Evolutionary conservation across 768 basidiomycete genomes (phyloP).

Genomic region (Naematelia encephala): DNA sequence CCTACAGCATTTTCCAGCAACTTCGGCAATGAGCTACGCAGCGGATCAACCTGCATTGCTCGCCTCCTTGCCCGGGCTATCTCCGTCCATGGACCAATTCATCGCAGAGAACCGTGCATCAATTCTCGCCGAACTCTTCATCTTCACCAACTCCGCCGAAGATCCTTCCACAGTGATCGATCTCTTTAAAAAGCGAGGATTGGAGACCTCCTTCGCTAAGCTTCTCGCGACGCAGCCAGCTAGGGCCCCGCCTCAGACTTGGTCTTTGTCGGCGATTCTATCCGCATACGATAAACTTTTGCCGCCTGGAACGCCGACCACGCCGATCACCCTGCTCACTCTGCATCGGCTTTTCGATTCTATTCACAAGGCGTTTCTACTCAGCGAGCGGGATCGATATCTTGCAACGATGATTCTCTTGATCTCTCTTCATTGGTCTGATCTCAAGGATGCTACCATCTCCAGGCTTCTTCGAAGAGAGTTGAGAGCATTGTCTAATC

Average conservation of each 20-base stretch:
- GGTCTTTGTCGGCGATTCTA: background rate
- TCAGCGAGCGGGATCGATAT: slow-evolving; percentile 77
- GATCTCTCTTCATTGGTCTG: slow-evolving; percentile 61
- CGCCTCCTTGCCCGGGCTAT: background rate
- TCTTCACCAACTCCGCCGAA: background rate
- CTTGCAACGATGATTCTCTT: slow-evolving; percentile 71
- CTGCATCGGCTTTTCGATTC: slow-evolving; percentile 68
- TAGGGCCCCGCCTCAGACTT: background rate
- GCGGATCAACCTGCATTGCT: background rate
- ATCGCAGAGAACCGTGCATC: background rate
- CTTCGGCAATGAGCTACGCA: background rate
- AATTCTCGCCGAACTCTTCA: background rate
- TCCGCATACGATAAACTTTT: background rate
- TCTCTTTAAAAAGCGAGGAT: background rate
- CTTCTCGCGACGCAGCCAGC: background rate
- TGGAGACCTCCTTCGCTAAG: background rate
- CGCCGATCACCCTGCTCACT: slow-evolving; percentile 5
- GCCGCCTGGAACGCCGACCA: background rate
- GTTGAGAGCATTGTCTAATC: slow-evolving; percentile 58
- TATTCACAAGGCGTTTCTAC: slow-evolving; percentile 64
- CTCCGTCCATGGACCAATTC: background rate
- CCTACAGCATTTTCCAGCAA: background rate
- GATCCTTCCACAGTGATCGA: background rate
- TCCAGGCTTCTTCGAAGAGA: slow-evolving; percentile 67
- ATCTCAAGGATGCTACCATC: slow-evolving; percentile 61